Base-by-base conservation (phyloP, 495 filamentous ascomycete genomes). In the Penicillium canescens region DNA sequence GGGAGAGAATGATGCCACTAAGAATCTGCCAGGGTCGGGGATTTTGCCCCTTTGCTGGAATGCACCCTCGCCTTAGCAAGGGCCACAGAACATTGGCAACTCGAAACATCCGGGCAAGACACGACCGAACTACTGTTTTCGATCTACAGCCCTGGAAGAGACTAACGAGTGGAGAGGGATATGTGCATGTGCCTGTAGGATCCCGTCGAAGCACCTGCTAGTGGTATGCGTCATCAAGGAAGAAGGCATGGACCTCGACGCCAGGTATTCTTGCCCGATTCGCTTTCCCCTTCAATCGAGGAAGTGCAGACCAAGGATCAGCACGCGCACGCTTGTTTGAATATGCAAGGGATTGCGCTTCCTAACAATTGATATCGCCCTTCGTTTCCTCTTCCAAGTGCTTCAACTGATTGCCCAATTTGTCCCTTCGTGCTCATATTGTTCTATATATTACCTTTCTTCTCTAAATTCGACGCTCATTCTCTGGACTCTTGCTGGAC, bases 21-120 rank as follows among this genome's bases (percentile, higher is more conserved):
- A 23, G 45, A 56, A 56, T 53, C 45, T 52, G 52, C 44, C 26
- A 59, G 52, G 48, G 26, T 11, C 49, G 26, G 41, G 24, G 7
- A 44, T 46, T 57, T 50, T 38, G 48, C 58, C 61, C 58, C 52
- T 58, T 36, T 42, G 40, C n/a, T 52, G 61, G 61, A 65, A 65
- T 65, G 61, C 50, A 56, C 61, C 61, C 61, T 61, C 46, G 50
- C 61, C 41, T 59, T 47, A 61, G 61, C 61, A 65, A 65, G 61
- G 61, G 61, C 61, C 39, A 20, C 40, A 5, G 42, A 28, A 21
- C 39, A 36, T 40, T 21, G 18, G 24, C 24, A 24, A 48, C 18
- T 36, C 34, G 20, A 36, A 18, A 3, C 23, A 41, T 33, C n/a
- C 14, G 6, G 28, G 35, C 36, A 42, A 43, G 28, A 23, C 23